A percentile compares a stretch with the other conserved stretches of the same genome.
These are phyloP conservation scores for Theileria orientalis DNA, from an alignment of 169 alveolate species.

Conservation along the genomic window DNA sequence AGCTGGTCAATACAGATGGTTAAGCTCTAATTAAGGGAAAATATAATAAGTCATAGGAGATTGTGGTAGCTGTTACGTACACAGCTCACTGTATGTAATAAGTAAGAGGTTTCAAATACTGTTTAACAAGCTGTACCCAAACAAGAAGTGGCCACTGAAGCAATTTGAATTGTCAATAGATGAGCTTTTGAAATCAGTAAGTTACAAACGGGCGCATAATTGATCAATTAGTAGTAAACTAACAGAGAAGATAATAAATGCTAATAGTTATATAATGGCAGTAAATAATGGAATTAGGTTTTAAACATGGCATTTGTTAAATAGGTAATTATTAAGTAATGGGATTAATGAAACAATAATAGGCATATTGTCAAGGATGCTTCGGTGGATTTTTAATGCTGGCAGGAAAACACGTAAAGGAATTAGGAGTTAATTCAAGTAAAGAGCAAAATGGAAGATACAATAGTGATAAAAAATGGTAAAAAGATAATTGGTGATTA, in stretches of 20 bases:
- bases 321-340: no score
- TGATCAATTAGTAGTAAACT: neutral
- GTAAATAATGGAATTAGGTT: no score
- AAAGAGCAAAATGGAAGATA: neutral
- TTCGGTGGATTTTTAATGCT: conserved; percentile 88
- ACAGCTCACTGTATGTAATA: conserved; percentile 80
- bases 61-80: conserved; percentile 95
- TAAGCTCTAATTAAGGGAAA: neutral
- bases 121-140: conserved; percentile 68
- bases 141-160: conserved; percentile 42
- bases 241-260: no score
- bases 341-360: no score
- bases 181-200: conserved; percentile 28
- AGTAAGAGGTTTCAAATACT: conserved; percentile 84
- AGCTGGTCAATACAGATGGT: neutral
- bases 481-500: neutral
- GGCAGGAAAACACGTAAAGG: conserved; percentile 85
- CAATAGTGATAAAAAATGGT: conserved; percentile 1
- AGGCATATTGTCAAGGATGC: conserved; percentile 87
- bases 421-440: conserved; percentile 75
- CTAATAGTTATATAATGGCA: no score
- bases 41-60: conserved; percentile 30
- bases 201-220: neutral
- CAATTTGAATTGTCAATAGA: conserved; percentile 52
- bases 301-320: no score